These are phyloP conservation scores for Paramyrothecium sp. DNA, from an alignment of 2,329 filamentous ascomycete genomes.

Conservation along the genomic window DNA sequence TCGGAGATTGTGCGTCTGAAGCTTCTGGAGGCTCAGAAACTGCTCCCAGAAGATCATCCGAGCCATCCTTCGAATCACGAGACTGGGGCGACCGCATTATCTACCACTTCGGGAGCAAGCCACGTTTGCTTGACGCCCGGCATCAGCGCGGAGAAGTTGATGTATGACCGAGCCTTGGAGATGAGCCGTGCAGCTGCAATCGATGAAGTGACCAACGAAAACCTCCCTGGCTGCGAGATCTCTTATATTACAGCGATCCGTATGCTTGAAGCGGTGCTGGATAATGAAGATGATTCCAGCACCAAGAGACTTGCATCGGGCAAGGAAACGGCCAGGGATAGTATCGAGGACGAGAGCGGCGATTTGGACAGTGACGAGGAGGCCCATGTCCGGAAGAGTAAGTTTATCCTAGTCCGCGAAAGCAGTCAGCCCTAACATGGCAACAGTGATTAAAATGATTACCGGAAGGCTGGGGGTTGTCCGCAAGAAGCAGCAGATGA, in stretches of 20 bases:
- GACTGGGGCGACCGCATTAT: constrained; percentile 53
- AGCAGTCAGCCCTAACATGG: constrained; percentile 23
- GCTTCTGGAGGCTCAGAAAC: constrained; percentile 80
- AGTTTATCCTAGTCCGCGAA: constrained; percentile 28
- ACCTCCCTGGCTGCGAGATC: constrained; percentile 83
- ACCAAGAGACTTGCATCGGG: constrained; percentile 31
- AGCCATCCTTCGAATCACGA: constrained; percentile 80
- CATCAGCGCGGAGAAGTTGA: constrained; percentile 91
- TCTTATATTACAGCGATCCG: constrained; percentile 91
- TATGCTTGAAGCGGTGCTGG: constrained; percentile 92
- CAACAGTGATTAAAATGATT: constrained; percentile 62
- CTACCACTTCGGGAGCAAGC: constrained; percentile 65
- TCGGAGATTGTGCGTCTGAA: constrained; percentile 90
- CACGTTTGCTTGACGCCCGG: constrained; percentile 83
- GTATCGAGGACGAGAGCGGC: constrained; percentile 29
- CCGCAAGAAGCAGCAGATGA: constrained; percentile 60
- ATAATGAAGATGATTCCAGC: constrained; percentile 66
- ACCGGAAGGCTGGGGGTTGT: constrained; percentile 53
- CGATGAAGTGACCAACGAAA: constrained; percentile 91
- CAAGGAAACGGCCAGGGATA: constrained; percentile 40
- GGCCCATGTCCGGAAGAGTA: constrained; percentile 71
- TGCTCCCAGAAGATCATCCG: constrained; percentile 80
- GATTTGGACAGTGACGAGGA: constrained; percentile 68
- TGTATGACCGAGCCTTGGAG: constrained; percentile 96
- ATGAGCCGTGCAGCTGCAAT: constrained; percentile 96